phyloP scores from a whole-genome alignment of 164 flowering plant genomes.

The Umbilicus rupestris region DNA sequence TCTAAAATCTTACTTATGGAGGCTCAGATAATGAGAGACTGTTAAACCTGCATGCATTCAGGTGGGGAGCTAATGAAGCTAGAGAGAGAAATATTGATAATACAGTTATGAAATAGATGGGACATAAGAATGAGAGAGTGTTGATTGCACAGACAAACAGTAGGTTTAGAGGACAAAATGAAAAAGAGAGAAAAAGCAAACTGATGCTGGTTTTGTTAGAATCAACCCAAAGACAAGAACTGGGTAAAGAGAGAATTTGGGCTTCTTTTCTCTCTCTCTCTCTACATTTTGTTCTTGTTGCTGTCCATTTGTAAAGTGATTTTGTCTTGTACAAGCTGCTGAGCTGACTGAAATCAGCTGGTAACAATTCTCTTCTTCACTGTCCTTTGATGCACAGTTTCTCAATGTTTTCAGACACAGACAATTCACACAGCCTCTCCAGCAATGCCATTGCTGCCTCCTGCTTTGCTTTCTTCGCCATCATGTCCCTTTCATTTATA shows the following conservation, averaged over 20 bases:
- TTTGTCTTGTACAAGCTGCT: constrained; percentile 4
- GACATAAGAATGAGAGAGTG: background rate
- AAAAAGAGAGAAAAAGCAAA: background rate
- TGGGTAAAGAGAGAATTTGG: background rate
- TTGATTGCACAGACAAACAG: constrained; percentile 1
- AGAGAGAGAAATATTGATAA: background rate
- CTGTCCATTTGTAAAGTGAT: background rate
- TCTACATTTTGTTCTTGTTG: background rate
- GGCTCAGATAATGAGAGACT: background rate
- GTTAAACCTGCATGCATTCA: constrained; percentile 2
- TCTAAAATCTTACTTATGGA: background rate
- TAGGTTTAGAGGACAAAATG: background rate
- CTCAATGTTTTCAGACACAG: constrained; percentile 5
- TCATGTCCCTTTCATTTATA: constrained; percentile 1
- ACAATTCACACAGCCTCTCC: constrained; percentile 10
- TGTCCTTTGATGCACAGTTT: constrained; percentile 4
- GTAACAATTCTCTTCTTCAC: constrained; percentile 1
- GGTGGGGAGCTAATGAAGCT: constrained; percentile 3
- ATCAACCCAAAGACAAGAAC: background rate
- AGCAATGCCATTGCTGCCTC: background rate
- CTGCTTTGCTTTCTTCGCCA: constrained; percentile 10
- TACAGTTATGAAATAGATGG: background rate
- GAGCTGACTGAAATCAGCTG: background rate
- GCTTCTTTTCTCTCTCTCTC: background rate
- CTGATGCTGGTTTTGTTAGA: background rate